Conservation (phyloP, 768 basidiomycete genomes). For the Russula emetica region DNA sequence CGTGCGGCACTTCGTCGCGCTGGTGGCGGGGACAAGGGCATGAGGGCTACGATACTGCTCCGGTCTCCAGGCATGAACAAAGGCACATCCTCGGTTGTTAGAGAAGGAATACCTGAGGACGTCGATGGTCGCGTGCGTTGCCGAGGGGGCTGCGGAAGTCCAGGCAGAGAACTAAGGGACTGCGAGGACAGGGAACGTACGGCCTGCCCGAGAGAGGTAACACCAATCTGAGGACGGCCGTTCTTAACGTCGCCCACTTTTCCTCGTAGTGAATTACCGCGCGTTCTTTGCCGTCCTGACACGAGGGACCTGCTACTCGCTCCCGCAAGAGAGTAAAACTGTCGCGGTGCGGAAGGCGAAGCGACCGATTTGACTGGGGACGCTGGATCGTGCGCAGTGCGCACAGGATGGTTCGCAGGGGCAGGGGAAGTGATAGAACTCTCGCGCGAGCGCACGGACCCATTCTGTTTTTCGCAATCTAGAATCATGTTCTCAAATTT, state of each 20-base stretch:
- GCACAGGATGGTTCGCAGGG: slow-evolving; percentile 8
- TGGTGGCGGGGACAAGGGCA: slow-evolving; percentile 40
- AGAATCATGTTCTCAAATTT: slow-evolving; percentile 51
- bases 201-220: slow-evolving; percentile 1
- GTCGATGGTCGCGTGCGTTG: slow-evolving; percentile 28
- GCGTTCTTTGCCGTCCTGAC: slow-evolving; percentile 7
- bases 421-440: slow-evolving; percentile 21
- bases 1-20: slow-evolving; percentile 16
- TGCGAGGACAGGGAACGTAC: slow-evolving; percentile 26
- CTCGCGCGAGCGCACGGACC: slow-evolving; percentile 16
- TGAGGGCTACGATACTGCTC: slow-evolving; percentile 32
- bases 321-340: neutral
- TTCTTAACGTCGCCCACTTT: neutral
- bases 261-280: slow-evolving; percentile 10
- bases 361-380: slow-evolving; percentile 3
- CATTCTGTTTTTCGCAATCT: slow-evolving; percentile 31
- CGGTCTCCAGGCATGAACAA: slow-evolving; percentile 20
- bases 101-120: slow-evolving; percentile 11
- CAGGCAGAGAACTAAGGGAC: slow-evolving; percentile 34
- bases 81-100: slow-evolving; percentile 18
- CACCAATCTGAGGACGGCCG: slow-evolving; percentile 7
- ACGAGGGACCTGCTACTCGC: neutral
- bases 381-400: neutral
- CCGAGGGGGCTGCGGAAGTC: slow-evolving; percentile 56
- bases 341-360: slow-evolving; percentile 10